Evolutionary conservation across 129 eudicot genomes (phyloP).

Genomic region (Tagetes erecta): DNA sequence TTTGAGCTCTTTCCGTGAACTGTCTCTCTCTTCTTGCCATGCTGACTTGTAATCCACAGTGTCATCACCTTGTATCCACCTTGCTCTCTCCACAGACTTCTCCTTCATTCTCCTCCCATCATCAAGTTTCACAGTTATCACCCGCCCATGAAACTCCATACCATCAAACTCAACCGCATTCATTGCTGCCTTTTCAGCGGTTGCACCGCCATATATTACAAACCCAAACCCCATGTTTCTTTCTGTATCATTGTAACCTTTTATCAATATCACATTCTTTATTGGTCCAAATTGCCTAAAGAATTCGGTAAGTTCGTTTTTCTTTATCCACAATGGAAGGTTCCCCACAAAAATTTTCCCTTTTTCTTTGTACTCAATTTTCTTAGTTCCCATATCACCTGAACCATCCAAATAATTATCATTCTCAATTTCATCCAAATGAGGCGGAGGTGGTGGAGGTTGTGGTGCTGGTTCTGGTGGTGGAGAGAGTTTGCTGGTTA

Average conservation of each 20-base stretch:
- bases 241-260: constrained; percentile 63
- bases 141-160: constrained; percentile 89
- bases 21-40: constrained; percentile 83
- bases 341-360: constrained; percentile 91
- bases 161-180: constrained; percentile 96
- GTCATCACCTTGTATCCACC: constrained; percentile 73
- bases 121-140: constrained; percentile 79
- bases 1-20: constrained; percentile 51
- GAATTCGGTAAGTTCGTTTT: constrained; percentile 60
- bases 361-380: constrained; percentile 49
- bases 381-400: constrained; percentile 12
- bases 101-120: constrained; percentile 77
- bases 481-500: constrained; percentile 79
- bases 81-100: constrained; percentile 47
- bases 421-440: neutral
- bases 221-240: constrained; percentile 91
- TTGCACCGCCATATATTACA: constrained; percentile 60
- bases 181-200: constrained; percentile 71
- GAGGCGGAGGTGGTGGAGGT: constrained; percentile 22
- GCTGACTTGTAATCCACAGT: constrained; percentile 52
- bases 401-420: neutral
- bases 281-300: constrained; percentile 90
- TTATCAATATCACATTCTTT: constrained; percentile 70
- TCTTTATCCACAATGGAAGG: constrained; percentile 83
- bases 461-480: constrained; percentile 60